Conservation (phyloP, 179 eudicot genomes). For the Silene coronaria region DNA sequence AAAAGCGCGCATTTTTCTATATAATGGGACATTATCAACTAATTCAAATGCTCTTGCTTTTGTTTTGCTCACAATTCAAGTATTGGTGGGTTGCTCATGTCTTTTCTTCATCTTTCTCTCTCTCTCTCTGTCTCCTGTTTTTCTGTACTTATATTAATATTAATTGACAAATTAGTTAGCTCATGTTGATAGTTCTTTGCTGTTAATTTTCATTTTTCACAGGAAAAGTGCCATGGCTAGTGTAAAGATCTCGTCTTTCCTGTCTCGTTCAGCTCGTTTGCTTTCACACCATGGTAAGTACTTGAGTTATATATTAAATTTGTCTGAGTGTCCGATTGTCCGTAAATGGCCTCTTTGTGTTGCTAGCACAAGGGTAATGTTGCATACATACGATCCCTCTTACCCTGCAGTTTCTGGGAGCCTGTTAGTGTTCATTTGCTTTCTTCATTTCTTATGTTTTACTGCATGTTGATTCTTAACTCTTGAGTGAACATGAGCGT, state of each 20-base stretch:
- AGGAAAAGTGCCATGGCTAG: conserved; percentile 28
- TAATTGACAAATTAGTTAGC: not conserved
- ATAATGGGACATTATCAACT: conserved; percentile 9
- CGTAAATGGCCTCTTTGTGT: no score
- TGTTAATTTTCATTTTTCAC: conserved; percentile 1
- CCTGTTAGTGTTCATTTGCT: no score
- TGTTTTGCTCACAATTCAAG: conserved; percentile 19
- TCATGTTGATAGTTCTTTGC: not conserved
- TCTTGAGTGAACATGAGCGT: no score
- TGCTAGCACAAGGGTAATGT: no score
- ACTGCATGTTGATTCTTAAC: no score
- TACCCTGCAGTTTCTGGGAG: no score
- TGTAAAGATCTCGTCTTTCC: conserved; percentile 30
- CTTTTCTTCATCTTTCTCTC: not conserved
- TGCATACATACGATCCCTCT: no score
- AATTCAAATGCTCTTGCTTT: conserved; percentile 18
- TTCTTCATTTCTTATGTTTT: no score
- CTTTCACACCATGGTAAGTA: conserved; percentile 33
- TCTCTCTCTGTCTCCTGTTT: not conserved
- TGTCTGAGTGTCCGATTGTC: no score
- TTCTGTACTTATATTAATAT: not conserved
- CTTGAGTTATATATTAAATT: no score
- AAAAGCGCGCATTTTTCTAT: conserved; percentile 8
- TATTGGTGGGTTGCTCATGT: conserved; percentile 23
- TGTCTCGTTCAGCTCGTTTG: conserved; percentile 30